Base-by-base conservation (phyloP, 2,329 filamentous ascomycete genomes). In the Fusarium liriodendri region DNA sequence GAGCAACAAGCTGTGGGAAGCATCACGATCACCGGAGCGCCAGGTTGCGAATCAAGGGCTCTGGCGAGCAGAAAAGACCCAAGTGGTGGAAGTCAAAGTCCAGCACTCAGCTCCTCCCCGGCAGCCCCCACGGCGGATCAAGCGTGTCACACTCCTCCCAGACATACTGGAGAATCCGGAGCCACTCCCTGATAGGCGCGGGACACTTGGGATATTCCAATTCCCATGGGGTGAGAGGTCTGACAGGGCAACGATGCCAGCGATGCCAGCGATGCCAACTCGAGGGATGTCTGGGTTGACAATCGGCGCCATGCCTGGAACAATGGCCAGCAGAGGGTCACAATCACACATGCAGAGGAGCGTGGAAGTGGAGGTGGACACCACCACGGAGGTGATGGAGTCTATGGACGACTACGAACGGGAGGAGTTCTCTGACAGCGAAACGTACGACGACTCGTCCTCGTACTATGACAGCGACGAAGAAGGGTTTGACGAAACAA, bases 151-250 rank as follows among this genome's bases (percentile, higher is more conserved):
- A 9, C 78, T 87, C 54, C 85, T 92, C 6, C 89, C 90, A 16
- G 90, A 92, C 77, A 92, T 92, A 69, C 77, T 91, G 37, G 90
- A 92, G 78, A 90, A 86, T 71, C 90, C 90, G 5, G 82, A 88
- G 76, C 90, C 89, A 38, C 82, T 92, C 6, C 86, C 87, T 6
- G 84, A 90, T 78, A 89, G 88, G 80, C 85, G 87, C 47, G 89
- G 86, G 14, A 91, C 89, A 13, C 84, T 92, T 20, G 90, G 90
- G 6, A 89, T 92, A 75, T 92, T 91, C 82, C 89, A 91, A 75
- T 92, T 92, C 73, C 89, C 90, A 3, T 92, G 89, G 89, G 90
- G 90, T 16, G 90, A 92, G 81, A 87, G 82, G 75, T 92, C 90
- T 22, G 89, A 91, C 79, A 85, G 85, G 62, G 87, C 87, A 11